Evolutionary conservation across 371 early-diverging fungal genomes (phyloP).

Genomic region (Umbelopsis sp.): DNA sequence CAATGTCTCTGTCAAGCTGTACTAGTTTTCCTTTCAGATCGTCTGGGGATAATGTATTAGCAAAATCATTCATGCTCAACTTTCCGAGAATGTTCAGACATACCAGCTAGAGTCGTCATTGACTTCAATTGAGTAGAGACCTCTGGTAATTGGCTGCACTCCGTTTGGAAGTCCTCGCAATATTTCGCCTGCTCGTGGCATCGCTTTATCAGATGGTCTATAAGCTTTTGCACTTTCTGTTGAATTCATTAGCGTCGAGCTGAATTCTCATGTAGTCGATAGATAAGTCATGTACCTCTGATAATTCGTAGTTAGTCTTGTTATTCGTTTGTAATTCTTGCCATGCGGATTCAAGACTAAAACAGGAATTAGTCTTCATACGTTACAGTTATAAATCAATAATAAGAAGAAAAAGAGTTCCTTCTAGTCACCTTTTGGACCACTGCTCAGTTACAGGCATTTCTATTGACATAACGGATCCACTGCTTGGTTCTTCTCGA

Average conservation of each 20-base stretch:
- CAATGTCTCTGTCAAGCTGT: conserved; percentile 34
- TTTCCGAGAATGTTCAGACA: no score
- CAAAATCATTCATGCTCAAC: no score
- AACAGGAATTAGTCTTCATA: neutral
- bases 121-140: neutral
- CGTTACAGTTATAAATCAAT: neutral
- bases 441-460: conserved; percentile 5
- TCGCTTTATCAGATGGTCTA: conserved; percentile 22
- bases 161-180: neutral
- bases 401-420: neutral
- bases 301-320: neutral
- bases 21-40: conserved; percentile 18
- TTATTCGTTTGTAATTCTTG: neutral
- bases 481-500: neutral
- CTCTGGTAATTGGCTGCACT: neutral
- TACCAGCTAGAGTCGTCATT: neutral
- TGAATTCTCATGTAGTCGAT: neutral
- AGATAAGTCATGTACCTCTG: neutral
- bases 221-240: neutral
- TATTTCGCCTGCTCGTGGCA: conserved; percentile 3
- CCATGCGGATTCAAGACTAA: conserved; percentile 5
- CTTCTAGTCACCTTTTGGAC: neutral
- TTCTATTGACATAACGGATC: neutral
- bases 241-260: neutral
- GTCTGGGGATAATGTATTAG: neutral